phyloP scores from a whole-genome alignment of 1,139 yeast species.

The Scheffersomyces titani region DNA sequence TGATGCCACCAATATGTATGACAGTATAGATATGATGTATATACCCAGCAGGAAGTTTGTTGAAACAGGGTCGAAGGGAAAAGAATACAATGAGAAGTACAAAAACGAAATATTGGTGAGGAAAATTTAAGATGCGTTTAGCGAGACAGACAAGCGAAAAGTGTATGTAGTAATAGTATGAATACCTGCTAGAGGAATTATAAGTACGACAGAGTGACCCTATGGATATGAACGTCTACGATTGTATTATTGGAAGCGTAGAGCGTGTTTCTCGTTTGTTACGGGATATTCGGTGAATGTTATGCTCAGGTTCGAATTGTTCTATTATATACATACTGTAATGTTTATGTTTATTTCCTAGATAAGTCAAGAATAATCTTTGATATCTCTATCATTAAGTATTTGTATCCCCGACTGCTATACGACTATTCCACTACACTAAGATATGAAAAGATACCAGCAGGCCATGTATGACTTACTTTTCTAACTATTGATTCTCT shows the following conservation, averaged over 20 bases:
- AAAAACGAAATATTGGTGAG: neutral
- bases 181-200: too few relatives aligned
- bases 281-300: neutral
- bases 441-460: neutral
- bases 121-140: neutral
- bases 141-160: neutral
- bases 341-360: neutral
- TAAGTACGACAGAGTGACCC: neutral
- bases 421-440: neutral
- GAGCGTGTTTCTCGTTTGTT: neutral
- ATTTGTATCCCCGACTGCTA: neutral
- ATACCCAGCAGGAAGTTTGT: constrained; percentile 1
- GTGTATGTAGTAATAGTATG: neutral
- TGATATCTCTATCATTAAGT: neutral
- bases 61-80: neutral
- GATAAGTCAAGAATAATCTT: neutral
- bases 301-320: neutral
- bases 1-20: neutral
- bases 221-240: neutral
- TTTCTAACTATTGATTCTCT: neutral
- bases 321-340: neutral
- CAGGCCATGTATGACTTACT: too few relatives aligned
- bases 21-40: neutral
- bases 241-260: neutral
- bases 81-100: neutral